Base-by-base conservation (phyloP, 1,284 basidiomycete genomes). In the Stygiomarasmius scandens region DNA sequence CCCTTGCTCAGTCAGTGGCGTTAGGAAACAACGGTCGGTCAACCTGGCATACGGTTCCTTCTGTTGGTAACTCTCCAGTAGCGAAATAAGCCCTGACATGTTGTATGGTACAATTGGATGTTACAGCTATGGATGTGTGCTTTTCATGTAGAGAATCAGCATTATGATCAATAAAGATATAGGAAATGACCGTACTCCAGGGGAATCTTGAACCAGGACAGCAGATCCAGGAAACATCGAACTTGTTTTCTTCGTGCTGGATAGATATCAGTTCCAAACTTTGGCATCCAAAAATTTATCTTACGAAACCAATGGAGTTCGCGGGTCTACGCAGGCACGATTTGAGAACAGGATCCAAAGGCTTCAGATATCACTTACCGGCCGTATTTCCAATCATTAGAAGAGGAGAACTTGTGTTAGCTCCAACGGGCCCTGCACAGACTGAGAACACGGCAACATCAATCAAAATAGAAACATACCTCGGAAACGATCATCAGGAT, bases 61-160 rank as follows among this genome's bases (percentile, higher is more conserved):
- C 67, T 22, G 65, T 61, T 2, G 81, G 80, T 2, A 81, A 62
- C 3, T 67, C 71, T 1, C 80, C 79, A 19, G 73, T 63, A 8
- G 67, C 59, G 58, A 81, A 77, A 62, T 83, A 82, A 1, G 68
- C 65, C 10, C 71, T 69, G 19, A 82, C 64, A 53, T 76, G 61
- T 44, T 69, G 67, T 25, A 71, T 67, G 0, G 79, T 81, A 69
- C 80, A 82, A 10, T 76, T 54, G 4, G 80, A 82, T 6, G 76
- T 72, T 12, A 70, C 72, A 1, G 72, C 56, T 16, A 78, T 38
- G 10, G 79, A 79, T 61, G 71, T 73, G 58, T 81, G 80, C 72
- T 80, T 5, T 32, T n/a, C n/a, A n/a, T 32, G 12, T 32, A 32
- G 48, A n/a, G 55, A 46, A 50, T 25, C 50, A 24, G 16, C n/a